Evolutionary conservation across 129 eudicot species (phyloP).

Genomic region (Sambucus nigra): DNA sequence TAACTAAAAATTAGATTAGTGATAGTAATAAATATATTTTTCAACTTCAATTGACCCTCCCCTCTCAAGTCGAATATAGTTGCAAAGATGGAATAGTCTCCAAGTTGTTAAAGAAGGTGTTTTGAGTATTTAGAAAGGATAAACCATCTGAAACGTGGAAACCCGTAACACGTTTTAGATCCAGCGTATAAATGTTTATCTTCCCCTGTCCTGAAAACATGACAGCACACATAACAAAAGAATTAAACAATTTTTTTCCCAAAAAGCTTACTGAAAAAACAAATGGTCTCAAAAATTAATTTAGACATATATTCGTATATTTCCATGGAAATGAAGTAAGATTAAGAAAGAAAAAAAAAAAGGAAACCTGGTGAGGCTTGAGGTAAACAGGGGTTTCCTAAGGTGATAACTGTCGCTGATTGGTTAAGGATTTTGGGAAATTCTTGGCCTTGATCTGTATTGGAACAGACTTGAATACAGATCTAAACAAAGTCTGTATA

Average conservation of each 20-base stretch:
- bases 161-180: slow-evolving; percentile 31
- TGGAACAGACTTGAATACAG: slow-evolving; percentile 33
- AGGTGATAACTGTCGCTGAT: slow-evolving; percentile 72
- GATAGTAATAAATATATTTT: no score
- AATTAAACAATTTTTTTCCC: slow-evolving; percentile 59
- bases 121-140: no score
- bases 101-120: no score
- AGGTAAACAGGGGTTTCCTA: slow-evolving; percentile 70
- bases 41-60: no score
- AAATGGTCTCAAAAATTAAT: no score
- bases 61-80: no score
- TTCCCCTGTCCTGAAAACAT: slow-evolving; percentile 70
- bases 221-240: slow-evolving; percentile 21
- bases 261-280: no score
- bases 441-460: slow-evolving; percentile 39
- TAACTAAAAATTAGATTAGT: no score
- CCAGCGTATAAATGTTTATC: no score
- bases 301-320: neutral
- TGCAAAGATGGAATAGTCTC: neutral
- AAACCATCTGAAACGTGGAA: slow-evolving; percentile 49
- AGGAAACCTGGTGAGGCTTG: slow-evolving; percentile 83
- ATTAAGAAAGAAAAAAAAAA: slow-evolving; percentile 1
- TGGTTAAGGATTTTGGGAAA: slow-evolving; percentile 71
- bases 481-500: slow-evolving; percentile 48
- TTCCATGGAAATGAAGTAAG: neutral